These are phyloP conservation scores for Alnus rubra DNA, from an alignment of 306 rosid species.

Conservation along the genomic window DNA sequence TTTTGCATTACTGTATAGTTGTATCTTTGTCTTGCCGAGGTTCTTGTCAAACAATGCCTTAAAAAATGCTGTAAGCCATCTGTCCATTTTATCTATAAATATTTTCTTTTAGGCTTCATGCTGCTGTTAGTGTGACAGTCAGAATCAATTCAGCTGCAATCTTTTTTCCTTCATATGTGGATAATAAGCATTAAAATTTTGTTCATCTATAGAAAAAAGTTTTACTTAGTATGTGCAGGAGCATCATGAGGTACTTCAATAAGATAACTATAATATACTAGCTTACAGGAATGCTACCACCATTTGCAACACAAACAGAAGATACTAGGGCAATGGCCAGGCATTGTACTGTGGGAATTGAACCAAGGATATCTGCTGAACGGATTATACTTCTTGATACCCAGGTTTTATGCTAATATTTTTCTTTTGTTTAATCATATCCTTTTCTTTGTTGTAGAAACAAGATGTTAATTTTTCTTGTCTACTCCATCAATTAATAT, in stretches of 20 bases:
- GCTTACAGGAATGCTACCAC: constrained; percentile 76
- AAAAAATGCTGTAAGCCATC: background rate
- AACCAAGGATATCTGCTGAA: constrained; percentile 80
- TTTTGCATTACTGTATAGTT: background rate
- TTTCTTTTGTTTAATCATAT: background rate
- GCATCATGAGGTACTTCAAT: background rate
- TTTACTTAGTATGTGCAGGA: background rate
- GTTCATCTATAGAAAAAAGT: background rate
- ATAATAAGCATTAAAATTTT: background rate
- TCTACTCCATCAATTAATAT: background rate
- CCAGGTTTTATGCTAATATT: constrained; percentile 50
- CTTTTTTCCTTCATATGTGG: background rate
- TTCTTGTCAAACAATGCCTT: background rate
- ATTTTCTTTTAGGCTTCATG: background rate
- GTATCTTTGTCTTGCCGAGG: background rate
- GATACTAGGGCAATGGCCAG: constrained; percentile 78
- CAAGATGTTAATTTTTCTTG: background rate
- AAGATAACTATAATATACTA: constrained; percentile 20
- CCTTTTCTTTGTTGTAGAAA: background rate
- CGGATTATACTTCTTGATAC: constrained; percentile 87
- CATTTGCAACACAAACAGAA: constrained; percentile 63
- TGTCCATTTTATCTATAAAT: background rate
- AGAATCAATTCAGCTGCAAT: background rate
- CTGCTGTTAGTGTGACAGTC: background rate
- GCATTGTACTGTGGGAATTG: constrained; percentile 83